Conservation (phyloP, 805 yeast species). For the Lipomyces japonicus region DNA sequence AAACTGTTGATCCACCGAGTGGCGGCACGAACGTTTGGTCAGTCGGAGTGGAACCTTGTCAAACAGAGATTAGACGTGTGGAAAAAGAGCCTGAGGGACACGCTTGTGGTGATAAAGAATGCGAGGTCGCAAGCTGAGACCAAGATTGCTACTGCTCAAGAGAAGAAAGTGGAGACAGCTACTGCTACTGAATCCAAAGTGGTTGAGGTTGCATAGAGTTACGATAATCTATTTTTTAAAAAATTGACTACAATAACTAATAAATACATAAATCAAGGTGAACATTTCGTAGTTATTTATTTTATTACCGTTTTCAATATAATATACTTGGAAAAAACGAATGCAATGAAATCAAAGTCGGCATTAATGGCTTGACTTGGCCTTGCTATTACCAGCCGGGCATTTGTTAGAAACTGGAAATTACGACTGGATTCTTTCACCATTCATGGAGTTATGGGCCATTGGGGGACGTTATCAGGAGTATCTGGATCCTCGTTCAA, state of each 20-base stretch:
- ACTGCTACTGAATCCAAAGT: not conserved
- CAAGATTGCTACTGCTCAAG: conserved; percentile 8
- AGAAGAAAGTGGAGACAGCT: conserved; percentile 1
- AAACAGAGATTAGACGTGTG: conserved; percentile 38
- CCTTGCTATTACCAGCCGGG: too few species aligned
- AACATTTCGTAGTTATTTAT: too few species aligned
- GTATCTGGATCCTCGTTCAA: too few species aligned
- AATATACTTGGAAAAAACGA: too few species aligned
- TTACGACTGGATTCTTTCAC: too few species aligned
- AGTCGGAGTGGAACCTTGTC: conserved; percentile 40
- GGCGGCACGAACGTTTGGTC: conserved; percentile 39
- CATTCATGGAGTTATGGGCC: too few species aligned
- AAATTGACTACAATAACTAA: not conserved
- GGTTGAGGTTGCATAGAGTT: conserved; percentile 1
- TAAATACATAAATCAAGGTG: too few species aligned
- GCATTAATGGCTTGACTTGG: too few species aligned
- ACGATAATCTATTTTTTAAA: not conserved
- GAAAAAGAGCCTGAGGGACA: conserved; percentile 37
- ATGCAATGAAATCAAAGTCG: too few species aligned
- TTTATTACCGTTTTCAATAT: too few species aligned
- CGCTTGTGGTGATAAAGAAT: conserved; percentile 33
- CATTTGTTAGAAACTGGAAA: too few species aligned
- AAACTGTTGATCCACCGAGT: conserved; percentile 40
- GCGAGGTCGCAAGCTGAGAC: conserved; percentile 20
- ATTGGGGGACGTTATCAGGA: too few species aligned